Evolutionary conservation across 352 stramenopile genomes (phyloP).

Genomic region (Pythium guiyangense): DNA sequence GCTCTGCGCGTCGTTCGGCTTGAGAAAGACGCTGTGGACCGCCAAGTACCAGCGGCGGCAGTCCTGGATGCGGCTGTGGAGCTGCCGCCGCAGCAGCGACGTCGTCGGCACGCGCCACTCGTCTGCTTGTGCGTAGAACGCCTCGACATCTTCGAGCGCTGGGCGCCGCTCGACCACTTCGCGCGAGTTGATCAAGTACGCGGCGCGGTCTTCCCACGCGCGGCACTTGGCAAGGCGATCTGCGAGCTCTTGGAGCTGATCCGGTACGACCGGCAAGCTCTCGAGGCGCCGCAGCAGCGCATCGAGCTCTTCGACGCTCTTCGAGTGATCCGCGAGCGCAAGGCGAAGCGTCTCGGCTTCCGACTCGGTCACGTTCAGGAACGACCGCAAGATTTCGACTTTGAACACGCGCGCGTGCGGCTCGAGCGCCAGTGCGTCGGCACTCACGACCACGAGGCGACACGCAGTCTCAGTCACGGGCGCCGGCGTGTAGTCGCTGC

Average conservation of each 20-base stretch:
- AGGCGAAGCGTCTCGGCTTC: slow-evolving; percentile 20
- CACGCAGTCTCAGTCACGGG: slow-evolving; percentile 21
- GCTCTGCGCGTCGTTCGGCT: slow-evolving; percentile 26
- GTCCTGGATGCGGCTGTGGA: slow-evolving; percentile 61
- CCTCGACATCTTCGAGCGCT: slow-evolving; percentile 38
- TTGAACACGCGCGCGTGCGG: slow-evolving; percentile 23
- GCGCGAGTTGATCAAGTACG: slow-evolving; percentile 31
- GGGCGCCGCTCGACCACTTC: slow-evolving; percentile 22
- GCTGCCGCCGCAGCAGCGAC: slow-evolving; percentile 55
- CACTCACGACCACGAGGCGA: slow-evolving; percentile 25
- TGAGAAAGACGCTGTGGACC: slow-evolving; percentile 54
- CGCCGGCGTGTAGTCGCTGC: background rate
- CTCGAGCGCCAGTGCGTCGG: slow-evolving; percentile 19
- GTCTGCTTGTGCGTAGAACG: slow-evolving; percentile 52
- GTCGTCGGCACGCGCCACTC: slow-evolving; percentile 50
- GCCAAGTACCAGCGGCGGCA: slow-evolving; percentile 57
- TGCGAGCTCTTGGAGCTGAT: slow-evolving; percentile 34
- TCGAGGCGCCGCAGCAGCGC: slow-evolving; percentile 30
- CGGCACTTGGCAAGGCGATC: slow-evolving; percentile 48
- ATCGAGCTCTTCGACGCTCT: slow-evolving; percentile 46
- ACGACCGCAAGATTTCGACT: slow-evolving; percentile 28
- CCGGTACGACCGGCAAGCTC: slow-evolving; percentile 32
- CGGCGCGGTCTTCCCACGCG: slow-evolving; percentile 45
- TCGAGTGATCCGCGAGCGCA: slow-evolving; percentile 30
- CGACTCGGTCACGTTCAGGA: slow-evolving; percentile 25